Base-by-base conservation (phyloP, 306 rosid species). In the Cicer cuneatum region DNA sequence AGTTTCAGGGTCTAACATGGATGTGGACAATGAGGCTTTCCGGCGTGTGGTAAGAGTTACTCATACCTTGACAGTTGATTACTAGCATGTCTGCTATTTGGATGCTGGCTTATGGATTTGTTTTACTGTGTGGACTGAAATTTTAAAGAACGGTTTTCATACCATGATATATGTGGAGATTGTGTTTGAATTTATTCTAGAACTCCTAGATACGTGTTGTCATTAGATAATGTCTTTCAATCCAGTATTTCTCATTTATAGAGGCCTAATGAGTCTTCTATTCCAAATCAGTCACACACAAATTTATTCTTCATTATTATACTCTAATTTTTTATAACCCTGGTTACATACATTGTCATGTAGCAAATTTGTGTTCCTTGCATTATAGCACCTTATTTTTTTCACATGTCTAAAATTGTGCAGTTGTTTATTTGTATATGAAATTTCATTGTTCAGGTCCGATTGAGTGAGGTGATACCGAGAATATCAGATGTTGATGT, bases 21-120 rank as follows among this genome's bases (percentile, higher is more conserved):
- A 95, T 76, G 96, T 92, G 84, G 99, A 95, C 80, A 92, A 80
- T 47, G 96, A 87, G 71, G 89, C 92, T 72, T 87, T 89, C 61
- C 86, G 73, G 43, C 91, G 81, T 49, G 52, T 85, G 96, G 99
- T 95, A 85, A 86, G 89, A 75, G 62, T 77, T 39, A 18, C 69
- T 76, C 69, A 62, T 72, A 11, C 61, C 39, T 43, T 56, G 43
- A 53, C 24, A 11, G 66, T 70, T 83, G 49, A 39, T 21, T 21
- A 56, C 63, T 39, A 43, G 33, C 51, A 71, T 40, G 49, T 4
- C 7, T 72, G 7, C 35, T 65, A 37, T 66, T 69, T 52, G 38
- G 42, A 15, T 58, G 14, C 16, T 65, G 77, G 13, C 37, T 47
- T 65, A 43, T 46, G 77, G 45, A 54, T 75, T 64, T 66, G 70